phyloP scores from a whole-genome alignment of 805 yeast genomes.

The Zygosaccharomyces lentus region DNA sequence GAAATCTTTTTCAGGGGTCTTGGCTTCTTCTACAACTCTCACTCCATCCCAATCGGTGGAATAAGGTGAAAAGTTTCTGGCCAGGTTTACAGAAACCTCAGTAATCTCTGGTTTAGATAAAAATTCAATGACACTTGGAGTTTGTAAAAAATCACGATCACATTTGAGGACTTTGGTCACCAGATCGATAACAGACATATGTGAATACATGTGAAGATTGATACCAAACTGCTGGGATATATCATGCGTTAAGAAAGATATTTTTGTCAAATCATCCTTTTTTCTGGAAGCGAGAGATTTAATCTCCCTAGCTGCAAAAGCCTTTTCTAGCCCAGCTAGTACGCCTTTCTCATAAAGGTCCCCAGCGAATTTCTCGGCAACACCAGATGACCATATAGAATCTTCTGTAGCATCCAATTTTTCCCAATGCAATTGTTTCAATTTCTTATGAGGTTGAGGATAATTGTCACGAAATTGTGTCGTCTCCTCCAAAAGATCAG shows the following conservation, averaged over 20 bases:
- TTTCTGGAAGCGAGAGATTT: conserved; percentile 47
- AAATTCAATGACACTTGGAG: conserved; percentile 76
- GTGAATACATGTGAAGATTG: conserved; percentile 74
- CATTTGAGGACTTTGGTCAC: conserved; percentile 72
- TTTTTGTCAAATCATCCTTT: conserved; percentile 48
- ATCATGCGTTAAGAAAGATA: conserved; percentile 74
- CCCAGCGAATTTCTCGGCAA: conserved; percentile 53
- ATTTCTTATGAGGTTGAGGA: conserved; percentile 68
- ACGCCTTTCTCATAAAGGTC: conserved; percentile 73
- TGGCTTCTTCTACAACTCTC: conserved; percentile 37
- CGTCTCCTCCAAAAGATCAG: conserved; percentile 35
- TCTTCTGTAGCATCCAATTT: conserved; percentile 77
- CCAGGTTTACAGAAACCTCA: conserved; percentile 67
- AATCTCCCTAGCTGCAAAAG: conserved; percentile 78
- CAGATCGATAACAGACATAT: conserved; percentile 57
- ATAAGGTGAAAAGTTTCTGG: conserved; percentile 75
- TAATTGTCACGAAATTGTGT: conserved; percentile 42
- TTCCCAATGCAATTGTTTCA: conserved; percentile 97
- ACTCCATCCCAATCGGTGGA: conserved; percentile 60
- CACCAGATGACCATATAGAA: conserved; percentile 78
- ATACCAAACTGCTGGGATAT: conserved; percentile 93
- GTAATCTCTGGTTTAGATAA: conserved; percentile 68
- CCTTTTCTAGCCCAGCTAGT: conserved; percentile 74
- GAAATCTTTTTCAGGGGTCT: conserved; percentile 64
- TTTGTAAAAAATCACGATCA: conserved; percentile 63